Conservation (phyloP, 306 rosid genomes). For the Crotalaria pallida region DNA sequence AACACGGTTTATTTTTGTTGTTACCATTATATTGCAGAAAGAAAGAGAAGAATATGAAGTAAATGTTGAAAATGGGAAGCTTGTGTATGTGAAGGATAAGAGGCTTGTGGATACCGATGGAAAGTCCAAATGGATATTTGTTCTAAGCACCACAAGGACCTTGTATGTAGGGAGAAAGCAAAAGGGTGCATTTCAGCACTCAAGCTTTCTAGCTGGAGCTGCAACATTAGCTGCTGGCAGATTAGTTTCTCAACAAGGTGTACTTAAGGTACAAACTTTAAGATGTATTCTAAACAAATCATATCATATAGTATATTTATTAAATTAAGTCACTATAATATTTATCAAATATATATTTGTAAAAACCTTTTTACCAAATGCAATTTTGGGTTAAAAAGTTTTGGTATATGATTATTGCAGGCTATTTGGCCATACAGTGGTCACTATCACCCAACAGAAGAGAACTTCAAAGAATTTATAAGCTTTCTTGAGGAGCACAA, state of each 20-base stretch:
- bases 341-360: no score
- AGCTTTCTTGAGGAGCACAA: slow-evolving; percentile 72
- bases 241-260: slow-evolving; percentile 67
- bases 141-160: slow-evolving; percentile 78
- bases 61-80: slow-evolving; percentile 62
- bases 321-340: background rate
- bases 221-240: slow-evolving; percentile 98
- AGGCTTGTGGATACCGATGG: slow-evolving; percentile 45
- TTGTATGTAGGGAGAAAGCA: slow-evolving; percentile 87
- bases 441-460: slow-evolving; percentile 96
- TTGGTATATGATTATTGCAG: slow-evolving; percentile 31
- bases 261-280: slow-evolving; percentile 53
- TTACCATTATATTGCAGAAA: slow-evolving; percentile 50
- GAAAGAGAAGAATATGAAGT: slow-evolving; percentile 90
- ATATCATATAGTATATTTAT: no score
- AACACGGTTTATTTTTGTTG: background rate
- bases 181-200: slow-evolving; percentile 85
- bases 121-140: slow-evolving; percentile 87
- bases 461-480: slow-evolving; percentile 76
- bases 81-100: slow-evolving; percentile 48
- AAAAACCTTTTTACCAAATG: background rate
- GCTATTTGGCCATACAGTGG: slow-evolving; percentile 99
- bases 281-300: background rate
- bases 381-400: slow-evolving; percentile 8
- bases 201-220: slow-evolving; percentile 89